A percentile compares a stretch with the other conserved stretches of the same genome.
Conservation (phyloP, 495 filamentous ascomycete genomes). For the Xylaria curta region DNA sequence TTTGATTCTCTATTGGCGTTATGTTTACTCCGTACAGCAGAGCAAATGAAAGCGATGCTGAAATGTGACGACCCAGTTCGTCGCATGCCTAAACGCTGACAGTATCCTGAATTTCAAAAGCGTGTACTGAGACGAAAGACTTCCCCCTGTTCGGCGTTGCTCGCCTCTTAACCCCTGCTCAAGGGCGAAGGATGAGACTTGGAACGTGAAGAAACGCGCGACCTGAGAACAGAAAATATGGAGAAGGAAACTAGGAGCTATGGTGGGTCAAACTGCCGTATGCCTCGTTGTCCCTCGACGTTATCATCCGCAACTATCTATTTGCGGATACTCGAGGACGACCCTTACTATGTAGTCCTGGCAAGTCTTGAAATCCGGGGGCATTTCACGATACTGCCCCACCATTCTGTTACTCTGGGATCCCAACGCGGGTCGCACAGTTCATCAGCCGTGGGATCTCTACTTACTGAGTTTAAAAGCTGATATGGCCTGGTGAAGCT, state of each 20-base stretch:
- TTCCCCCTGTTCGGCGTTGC: slow-evolving; percentile 35
- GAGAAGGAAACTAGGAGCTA: slow-evolving; percentile 18
- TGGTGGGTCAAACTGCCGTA: slow-evolving; percentile 21
- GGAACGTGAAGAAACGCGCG: slow-evolving; percentile 23
- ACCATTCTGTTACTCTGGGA: slow-evolving; percentile 23
- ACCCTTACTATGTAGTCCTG: slow-evolving; percentile 8
- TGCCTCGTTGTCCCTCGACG: slow-evolving; percentile 12
- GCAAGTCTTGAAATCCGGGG: slow-evolving; percentile 15
- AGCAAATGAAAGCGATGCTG: slow-evolving; percentile 7
- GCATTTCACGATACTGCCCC: slow-evolving; percentile 14
- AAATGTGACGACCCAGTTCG: slow-evolving; percentile 6
- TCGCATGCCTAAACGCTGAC: slow-evolving; percentile 17
- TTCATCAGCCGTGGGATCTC: slow-evolving; percentile 7
- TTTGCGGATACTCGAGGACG: slow-evolving; percentile 10
- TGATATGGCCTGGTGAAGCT: slow-evolving; percentile 15
- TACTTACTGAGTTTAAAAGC: slow-evolving; percentile 13
- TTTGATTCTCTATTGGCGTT: slow-evolving; percentile 11
- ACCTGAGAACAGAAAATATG: slow-evolving; percentile 21
- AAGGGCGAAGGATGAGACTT: slow-evolving; percentile 45
- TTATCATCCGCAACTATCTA: slow-evolving; percentile 14
- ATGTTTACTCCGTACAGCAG: background rate
- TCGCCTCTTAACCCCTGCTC: slow-evolving; percentile 46
- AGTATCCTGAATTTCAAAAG: slow-evolving; percentile 21
- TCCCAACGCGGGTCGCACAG: slow-evolving; percentile 21
- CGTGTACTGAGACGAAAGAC: slow-evolving; percentile 35